Percentiles rank a stretch among this genome's conserved stretches.
These are phyloP conservation scores for Geotrichum klebahnii DNA, from an alignment of 1,139 yeast genomes.

Conservation along the genomic window DNA sequence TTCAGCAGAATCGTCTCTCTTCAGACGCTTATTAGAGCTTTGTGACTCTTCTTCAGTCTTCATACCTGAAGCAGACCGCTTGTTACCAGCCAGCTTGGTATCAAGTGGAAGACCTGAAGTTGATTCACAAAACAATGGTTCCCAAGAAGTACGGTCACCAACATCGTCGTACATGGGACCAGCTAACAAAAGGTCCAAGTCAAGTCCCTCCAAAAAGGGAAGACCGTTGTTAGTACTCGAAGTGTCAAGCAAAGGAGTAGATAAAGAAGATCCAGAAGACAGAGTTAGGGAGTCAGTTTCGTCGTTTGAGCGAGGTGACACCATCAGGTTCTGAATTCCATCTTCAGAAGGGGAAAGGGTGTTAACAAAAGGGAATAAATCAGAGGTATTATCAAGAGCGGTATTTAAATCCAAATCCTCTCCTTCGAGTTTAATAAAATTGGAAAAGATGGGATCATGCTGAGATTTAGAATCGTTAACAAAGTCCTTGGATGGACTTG, in stretches of 20 bases:
- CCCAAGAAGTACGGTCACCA: conserved; percentile 4
- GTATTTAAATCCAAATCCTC: not conserved
- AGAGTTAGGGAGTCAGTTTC: not conserved
- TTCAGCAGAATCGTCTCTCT: not conserved
- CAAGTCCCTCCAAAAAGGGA: conserved; percentile 1
- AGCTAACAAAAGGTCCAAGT: conserved; percentile 15
- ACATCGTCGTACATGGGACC: conserved; percentile 17
- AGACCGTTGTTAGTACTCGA: not conserved
- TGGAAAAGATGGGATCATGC: too few relatives aligned
- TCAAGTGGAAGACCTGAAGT: too few relatives aligned
- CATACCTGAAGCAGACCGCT: not conserved
- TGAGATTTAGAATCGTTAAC: too few relatives aligned
- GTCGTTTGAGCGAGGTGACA: not conserved
- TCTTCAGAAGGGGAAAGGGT: conserved; percentile 6
- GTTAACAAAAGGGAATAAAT: conserved; percentile 12
- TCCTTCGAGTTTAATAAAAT: not conserved
- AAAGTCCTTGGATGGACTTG: not conserved
- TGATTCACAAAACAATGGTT: not conserved
- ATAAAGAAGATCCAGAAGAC: not conserved
- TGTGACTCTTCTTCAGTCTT: not conserved
- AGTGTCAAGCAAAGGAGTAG: conserved; percentile 5
- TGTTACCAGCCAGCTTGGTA: not conserved
- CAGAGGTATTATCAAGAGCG: conserved; percentile 13
- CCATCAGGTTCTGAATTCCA: not conserved
- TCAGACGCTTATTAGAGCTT: not conserved